Conservation (phyloP, 2,329 filamentous ascomycete species). For the Endocalyx cinctus region DNA sequence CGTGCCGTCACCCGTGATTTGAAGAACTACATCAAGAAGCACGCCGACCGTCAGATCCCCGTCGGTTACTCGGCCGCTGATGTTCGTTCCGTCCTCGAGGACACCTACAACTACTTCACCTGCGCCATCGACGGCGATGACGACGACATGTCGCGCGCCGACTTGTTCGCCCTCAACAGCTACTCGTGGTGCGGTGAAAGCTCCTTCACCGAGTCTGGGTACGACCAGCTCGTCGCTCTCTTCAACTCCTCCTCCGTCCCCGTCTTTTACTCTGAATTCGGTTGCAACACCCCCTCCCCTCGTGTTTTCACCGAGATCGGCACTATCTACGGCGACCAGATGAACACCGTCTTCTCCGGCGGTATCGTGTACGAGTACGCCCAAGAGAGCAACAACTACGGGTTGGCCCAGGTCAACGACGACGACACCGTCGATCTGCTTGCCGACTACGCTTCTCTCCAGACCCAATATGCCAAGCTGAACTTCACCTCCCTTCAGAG, state of each 20-base stretch:
- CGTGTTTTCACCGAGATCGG: conserved; percentile 73
- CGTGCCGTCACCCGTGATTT: conserved; percentile 73
- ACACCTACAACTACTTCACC: conserved; percentile 72
- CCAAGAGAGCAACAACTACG: conserved; percentile 63
- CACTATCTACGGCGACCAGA: conserved; percentile 65
- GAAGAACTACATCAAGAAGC: conserved; percentile 74
- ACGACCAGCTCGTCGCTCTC: conserved; percentile 57
- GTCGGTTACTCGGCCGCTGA: conserved; percentile 80
- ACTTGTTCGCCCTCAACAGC: conserved; percentile 76
- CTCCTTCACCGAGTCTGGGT: conserved; percentile 58
- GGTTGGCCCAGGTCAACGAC: conserved; percentile 58
- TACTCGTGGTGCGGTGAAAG: conserved; percentile 69
- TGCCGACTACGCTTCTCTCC: conserved; percentile 68
- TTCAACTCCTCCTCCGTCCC: conserved; percentile 65
- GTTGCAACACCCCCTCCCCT: conserved; percentile 69
- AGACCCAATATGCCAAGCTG: conserved; percentile 69
- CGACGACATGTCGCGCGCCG: conserved; percentile 59
- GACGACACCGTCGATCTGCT: conserved; percentile 56
- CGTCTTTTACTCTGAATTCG: conserved; percentile 78
- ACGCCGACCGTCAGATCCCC: conserved; percentile 63
- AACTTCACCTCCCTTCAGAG: conserved; percentile 65
- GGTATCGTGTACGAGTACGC: conserved; percentile 80
- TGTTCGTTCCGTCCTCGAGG: conserved; percentile 67
- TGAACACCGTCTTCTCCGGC: conserved; percentile 66
- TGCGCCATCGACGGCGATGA: conserved; percentile 53